Conservation (phyloP, 371 early-diverging fungal species). For the Mortierella sp. region DNA sequence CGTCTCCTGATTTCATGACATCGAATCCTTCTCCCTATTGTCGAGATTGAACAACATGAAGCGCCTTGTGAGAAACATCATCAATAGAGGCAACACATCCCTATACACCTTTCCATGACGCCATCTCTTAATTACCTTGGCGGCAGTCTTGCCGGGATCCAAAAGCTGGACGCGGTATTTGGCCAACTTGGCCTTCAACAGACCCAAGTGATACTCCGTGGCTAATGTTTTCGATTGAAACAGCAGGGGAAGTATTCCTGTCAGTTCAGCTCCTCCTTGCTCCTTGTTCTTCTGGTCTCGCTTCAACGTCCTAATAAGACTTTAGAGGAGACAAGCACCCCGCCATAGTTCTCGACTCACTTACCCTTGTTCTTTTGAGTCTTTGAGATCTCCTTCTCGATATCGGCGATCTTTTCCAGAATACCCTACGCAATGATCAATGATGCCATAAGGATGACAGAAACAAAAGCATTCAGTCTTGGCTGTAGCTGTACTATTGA, state of each 20-base stretch:
- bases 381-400: constrained; percentile 75
- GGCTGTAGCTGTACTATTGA: not conserved
- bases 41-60: not conserved
- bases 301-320: not conserved
- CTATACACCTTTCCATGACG: not conserved
- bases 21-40: constrained; percentile 95
- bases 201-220: constrained; percentile 98
- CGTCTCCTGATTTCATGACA: constrained; percentile 98
- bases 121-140: constrained; percentile 73
- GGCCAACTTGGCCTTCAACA: constrained; percentile 99
- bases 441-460: not conserved
- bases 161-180: constrained; percentile 94
- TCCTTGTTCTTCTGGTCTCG: not conserved
- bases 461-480: not conserved
- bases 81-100: not conserved
- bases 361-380: constrained; percentile 84
- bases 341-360: not conserved
- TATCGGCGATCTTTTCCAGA: constrained; percentile 90
- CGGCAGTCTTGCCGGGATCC: constrained; percentile 86
- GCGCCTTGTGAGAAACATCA: not conserved
- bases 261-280: not conserved
- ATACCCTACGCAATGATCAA: constrained; percentile 75
- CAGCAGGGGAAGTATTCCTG: not conserved
- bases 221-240: constrained; percentile 62
- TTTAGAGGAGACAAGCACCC: not conserved